A percentile compares a stretch with the other conserved stretches of the same genome.
These are phyloP conservation scores for Cyclostephanos tholiformis DNA, from an alignment of 108 stramenopile genomes.

Conservation along the genomic window DNA sequence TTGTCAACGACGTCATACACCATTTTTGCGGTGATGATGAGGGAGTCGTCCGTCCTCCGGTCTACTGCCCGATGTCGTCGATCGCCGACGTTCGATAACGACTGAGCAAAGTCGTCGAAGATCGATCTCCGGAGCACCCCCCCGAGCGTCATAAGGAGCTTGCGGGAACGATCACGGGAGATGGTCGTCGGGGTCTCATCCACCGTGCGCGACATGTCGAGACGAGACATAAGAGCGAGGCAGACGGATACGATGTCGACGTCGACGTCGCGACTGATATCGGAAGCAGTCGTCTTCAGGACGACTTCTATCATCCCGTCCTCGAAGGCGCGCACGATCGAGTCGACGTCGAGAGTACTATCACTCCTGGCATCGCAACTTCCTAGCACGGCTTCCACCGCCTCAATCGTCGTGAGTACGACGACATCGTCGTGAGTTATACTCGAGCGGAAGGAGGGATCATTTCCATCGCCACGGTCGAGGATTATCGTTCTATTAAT, in stretches of 20 bases:
- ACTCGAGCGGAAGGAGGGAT: background rate
- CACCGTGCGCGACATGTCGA: background rate
- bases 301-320: background rate
- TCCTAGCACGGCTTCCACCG: background rate
- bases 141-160: slow-evolving; percentile 15
- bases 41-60: background rate
- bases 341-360: background rate
- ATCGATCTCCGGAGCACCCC: slow-evolving; percentile 16
- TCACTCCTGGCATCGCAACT: background rate
- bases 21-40: slow-evolving; percentile 46
- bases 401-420: background rate
- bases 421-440: background rate
- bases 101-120: slow-evolving; percentile 33
- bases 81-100: background rate
- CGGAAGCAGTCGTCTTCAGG: background rate
- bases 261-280: background rate
- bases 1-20: slow-evolving; percentile 62
- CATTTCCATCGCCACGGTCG: background rate
- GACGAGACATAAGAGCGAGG: background rate
- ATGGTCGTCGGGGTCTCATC: background rate
- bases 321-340: background rate
- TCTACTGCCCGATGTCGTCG: background rate
- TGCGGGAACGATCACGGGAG: slow-evolving; percentile 15
- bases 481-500: background rate
- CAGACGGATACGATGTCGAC: background rate